phyloP scores from a whole-genome alignment of 1,139 yeast genomes.

The Casaregolazyma lundiana region DNA sequence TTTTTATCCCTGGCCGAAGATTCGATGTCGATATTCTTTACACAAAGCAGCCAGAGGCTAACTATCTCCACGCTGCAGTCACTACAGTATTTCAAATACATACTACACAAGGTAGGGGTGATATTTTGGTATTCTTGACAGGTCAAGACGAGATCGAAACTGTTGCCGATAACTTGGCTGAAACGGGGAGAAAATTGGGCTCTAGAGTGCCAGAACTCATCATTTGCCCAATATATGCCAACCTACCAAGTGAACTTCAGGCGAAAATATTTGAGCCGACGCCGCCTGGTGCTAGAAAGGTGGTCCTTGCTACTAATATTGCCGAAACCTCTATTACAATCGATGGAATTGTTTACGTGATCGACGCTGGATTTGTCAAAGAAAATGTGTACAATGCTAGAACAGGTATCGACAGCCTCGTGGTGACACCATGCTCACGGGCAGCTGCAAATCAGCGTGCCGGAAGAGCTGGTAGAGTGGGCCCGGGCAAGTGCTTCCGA shows the following conservation, averaged over 20 bases:
- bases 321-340: constrained; percentile 97
- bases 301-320: constrained; percentile 90
- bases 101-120: constrained; percentile 72
- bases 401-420: constrained; percentile 86
- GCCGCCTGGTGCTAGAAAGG: constrained; percentile 72
- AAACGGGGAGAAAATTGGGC: constrained; percentile 63
- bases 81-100: constrained; percentile 80
- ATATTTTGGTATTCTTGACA: constrained; percentile 82
- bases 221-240: constrained; percentile 88
- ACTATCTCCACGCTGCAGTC: constrained; percentile 82
- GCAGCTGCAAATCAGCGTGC: constrained; percentile 97
- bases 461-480: constrained; percentile 96
- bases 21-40: constrained; percentile 86
- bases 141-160: constrained; percentile 95
- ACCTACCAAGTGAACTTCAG: constrained; percentile 80
- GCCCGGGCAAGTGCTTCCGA: constrained; percentile 92
- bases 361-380: constrained; percentile 92
- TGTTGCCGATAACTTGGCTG: constrained; percentile 65
- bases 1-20: constrained; percentile 80
- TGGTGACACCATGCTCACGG: constrained; percentile 79
- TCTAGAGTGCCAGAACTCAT: constrained; percentile 57
- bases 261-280: constrained; percentile 82
- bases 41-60: constrained; percentile 83
- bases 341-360: constrained; percentile 82
- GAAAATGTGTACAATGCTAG: constrained; percentile 77